Evolutionary conservation across 2,329 filamentous ascomycete genomes (phyloP).

Genomic region (Mycogone perniciosa): DNA sequence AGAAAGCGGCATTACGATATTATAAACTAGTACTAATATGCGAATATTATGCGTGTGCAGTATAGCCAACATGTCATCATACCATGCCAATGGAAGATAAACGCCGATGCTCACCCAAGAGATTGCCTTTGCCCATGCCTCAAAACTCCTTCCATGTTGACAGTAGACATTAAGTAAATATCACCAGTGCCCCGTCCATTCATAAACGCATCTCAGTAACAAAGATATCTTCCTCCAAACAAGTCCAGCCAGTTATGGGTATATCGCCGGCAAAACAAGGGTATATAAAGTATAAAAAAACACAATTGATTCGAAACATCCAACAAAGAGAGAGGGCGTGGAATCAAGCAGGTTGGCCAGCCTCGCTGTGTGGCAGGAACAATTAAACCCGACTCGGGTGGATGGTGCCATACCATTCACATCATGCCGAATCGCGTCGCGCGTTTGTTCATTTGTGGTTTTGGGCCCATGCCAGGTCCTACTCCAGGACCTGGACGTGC

Average conservation of each 20-base stretch:
- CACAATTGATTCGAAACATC: not conserved
- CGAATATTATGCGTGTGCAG: too few species aligned
- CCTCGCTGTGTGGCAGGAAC: conserved; percentile 5
- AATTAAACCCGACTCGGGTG: too few species aligned
- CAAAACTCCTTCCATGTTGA: conserved; percentile 10
- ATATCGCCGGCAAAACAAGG: conserved; percentile 7
- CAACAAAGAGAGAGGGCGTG: not conserved
- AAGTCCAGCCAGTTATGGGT: conserved; percentile 9
- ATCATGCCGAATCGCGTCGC: conserved; percentile 57
- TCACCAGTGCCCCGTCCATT: conserved; percentile 8
- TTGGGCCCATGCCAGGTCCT: conserved; percentile 14
- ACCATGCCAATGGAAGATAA: too few species aligned
- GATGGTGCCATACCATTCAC: conserved; percentile 21
- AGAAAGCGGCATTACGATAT: not conserved
- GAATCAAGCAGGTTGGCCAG: not conserved
- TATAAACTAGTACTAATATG: too few species aligned
- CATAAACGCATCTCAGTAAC: conserved; percentile 8
- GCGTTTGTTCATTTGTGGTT: conserved; percentile 53
- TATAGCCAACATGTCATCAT: too few species aligned
- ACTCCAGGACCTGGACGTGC: conserved; percentile 11
- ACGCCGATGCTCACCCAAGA: not conserved
- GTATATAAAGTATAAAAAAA: conserved; percentile 10
- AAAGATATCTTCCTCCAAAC: conserved; percentile 11
- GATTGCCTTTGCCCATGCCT: not conserved
- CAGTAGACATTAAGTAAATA: conserved; percentile 9